Conservation (phyloP, 371 early-diverging fungal genomes). For the Globomyces sp. region DNA sequence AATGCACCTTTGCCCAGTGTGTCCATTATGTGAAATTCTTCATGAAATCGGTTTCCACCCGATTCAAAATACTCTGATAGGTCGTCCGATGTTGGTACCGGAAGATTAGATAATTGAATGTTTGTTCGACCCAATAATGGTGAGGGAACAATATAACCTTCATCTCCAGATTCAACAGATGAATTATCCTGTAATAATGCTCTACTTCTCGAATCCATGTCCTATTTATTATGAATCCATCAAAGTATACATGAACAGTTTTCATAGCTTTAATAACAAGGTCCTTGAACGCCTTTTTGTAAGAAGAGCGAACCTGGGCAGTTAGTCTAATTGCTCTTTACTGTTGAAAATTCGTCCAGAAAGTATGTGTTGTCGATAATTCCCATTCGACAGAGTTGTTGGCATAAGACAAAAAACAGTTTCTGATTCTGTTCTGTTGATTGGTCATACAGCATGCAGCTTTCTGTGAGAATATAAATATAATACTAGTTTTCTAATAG, state of each 20-base stretch:
- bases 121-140: not conserved
- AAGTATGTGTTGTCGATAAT: conserved; percentile 80
- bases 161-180: not conserved
- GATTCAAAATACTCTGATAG: conserved; percentile 31
- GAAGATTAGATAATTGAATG: not conserved
- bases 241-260: conserved; percentile 48
- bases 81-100: conserved; percentile 12
- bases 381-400: conserved; percentile 47
- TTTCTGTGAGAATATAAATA: no score
- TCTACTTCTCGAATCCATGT: not conserved
- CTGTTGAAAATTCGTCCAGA: conserved; percentile 74
- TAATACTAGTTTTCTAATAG: conserved; percentile 69
- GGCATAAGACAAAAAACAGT: conserved; percentile 75
- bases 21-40: conserved; percentile 78
- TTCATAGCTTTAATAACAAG: conserved; percentile 76
- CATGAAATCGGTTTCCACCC: conserved; percentile 61
- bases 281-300: conserved; percentile 77
- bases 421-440: conserved; percentile 75
- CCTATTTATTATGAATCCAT: not conserved
- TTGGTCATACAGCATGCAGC: conserved; percentile 77
- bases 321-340: conserved; percentile 21
- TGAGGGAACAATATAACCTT: not conserved
- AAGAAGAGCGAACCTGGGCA: conserved; percentile 55
- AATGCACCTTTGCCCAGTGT: conserved; percentile 92
- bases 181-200: not conserved